Evolutionary conservation across 352 stramenopile species (phyloP), one percentile per base, ranked within the genome.

Genomic region (Globisporangium uncinulatum): DNA sequence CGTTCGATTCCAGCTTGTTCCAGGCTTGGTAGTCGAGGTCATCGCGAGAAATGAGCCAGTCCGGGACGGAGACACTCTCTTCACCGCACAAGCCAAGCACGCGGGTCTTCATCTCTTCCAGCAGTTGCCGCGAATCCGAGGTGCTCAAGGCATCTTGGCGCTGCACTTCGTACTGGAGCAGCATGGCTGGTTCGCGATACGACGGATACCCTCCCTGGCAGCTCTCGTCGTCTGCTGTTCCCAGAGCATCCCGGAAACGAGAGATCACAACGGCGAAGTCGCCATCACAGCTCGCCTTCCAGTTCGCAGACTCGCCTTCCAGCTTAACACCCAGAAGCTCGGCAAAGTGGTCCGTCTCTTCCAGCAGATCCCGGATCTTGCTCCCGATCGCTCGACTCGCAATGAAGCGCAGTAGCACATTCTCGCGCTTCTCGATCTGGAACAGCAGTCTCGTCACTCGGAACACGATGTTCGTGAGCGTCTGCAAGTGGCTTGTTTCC

Each of bases 391-490:
- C 2, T 13, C 42, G 42, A 29, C n/a, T 47, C 6, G n/a, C 42
- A 20, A 29, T 29, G 17, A 47, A 14, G 29, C 54, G 20, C 3
- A 14, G 15, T 0, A 32, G 44, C 0, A 34, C 20, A 2, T 9
- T 6, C 8, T 8, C 4, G 1, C 36, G 54, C 32, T 54, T 52
- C 34, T 48, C 10, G 9, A 60, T 34, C 13, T 45, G 3, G 24
- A 60, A 47, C 31, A 54, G 31, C 48, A 54, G 48, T 17, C 32
- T 41, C 14, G 17, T 31, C 7, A 54, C 31, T 6, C 54, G 45
- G 34, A 60, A 54, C 8, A 60, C 19, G 13, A 60, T 54, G 3
- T 9, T 24, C 10, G 48, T 17, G 15, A 54, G 20, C 48, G 48
- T 43, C 32, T 20, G 6, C 17, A 21, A 21, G 29, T 6, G 9